Percentiles rank a stretch among this genome's conserved stretches.
These are phyloP conservation scores for Cardamine occulta DNA, from an alignment of 345 rosid genomes.

Conservation along the genomic window DNA sequence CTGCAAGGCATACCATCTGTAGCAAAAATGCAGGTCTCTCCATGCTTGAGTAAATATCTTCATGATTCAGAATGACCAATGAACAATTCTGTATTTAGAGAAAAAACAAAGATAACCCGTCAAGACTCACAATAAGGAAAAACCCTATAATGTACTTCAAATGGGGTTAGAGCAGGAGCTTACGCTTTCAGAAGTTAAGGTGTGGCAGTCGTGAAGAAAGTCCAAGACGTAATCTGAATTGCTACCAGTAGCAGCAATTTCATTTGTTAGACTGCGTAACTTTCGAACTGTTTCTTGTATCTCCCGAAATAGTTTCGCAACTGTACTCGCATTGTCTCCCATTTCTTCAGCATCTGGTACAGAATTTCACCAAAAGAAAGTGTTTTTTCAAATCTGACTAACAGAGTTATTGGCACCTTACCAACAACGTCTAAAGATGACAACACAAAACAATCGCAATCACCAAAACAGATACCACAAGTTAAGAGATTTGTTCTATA, in stretches of 20 bases:
- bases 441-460: background rate
- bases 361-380: constrained; percentile 23
- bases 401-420: background rate
- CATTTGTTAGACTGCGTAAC: constrained; percentile 55
- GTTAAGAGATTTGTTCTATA: background rate
- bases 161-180: constrained; percentile 35
- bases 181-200: constrained; percentile 78
- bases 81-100: constrained; percentile 70
- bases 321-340: constrained; percentile 48
- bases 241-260: constrained; percentile 71
- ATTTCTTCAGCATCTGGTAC: constrained; percentile 53
- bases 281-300: constrained; percentile 51
- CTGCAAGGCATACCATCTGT: constrained; percentile 73
- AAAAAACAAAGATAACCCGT: constrained; percentile 8
- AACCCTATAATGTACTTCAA: background rate
- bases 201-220: constrained; percentile 83
- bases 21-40: constrained; percentile 57
- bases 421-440: constrained; percentile 2
- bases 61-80: constrained; percentile 69
- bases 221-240: constrained; percentile 61
- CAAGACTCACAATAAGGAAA: constrained; percentile 6
- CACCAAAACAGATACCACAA: background rate
- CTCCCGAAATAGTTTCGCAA: constrained; percentile 59
- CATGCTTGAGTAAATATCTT: constrained; percentile 65
- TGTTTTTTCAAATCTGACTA: background rate